These are phyloP conservation scores for Arctium minus DNA, from an alignment of 129 eudicot genomes.

Conservation along the genomic window DNA sequence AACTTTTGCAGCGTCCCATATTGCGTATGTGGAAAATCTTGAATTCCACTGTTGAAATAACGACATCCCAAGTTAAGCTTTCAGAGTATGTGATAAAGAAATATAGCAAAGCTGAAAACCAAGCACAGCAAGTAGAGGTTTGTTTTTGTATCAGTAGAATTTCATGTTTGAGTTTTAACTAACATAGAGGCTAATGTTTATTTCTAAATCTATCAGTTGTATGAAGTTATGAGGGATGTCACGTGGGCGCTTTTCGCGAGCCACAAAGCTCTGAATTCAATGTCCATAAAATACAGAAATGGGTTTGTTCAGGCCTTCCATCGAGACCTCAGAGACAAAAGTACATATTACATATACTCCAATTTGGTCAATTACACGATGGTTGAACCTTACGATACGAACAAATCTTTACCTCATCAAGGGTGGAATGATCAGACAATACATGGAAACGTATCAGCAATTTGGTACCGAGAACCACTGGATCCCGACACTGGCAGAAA, in stretches of 20 bases:
- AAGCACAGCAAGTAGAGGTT: conserved; percentile 94
- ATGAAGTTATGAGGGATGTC: conserved; percentile 75
- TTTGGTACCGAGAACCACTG: conserved; percentile 85
- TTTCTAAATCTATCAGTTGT: conserved; percentile 49
- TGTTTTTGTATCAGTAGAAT: not conserved
- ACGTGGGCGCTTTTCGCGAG: conserved; percentile 94
- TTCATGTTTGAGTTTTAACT: not conserved
- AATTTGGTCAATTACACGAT: conserved; percentile 75
- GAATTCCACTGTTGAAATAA: conserved; percentile 75
- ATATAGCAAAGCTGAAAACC: conserved; percentile 66
- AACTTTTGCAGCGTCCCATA: conserved; percentile 87
- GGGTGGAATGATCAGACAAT: conserved; percentile 83
- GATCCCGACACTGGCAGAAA: conserved; percentile 73
- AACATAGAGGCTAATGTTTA: conserved; percentile 4
- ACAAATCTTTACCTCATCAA: conserved; percentile 51
- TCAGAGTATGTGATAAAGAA: conserved; percentile 69
- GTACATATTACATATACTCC: conserved; percentile 84
- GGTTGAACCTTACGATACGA: conserved; percentile 34
- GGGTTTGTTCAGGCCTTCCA: conserved; percentile 98
- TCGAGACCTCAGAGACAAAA: conserved; percentile 73
- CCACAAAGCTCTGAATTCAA: conserved; percentile 76
- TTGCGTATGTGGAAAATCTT: conserved; percentile 89
- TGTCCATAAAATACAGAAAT: conserved; percentile 79
- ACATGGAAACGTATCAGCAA: conserved; percentile 66
- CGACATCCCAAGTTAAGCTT: conserved; percentile 83